phyloP scores from a whole-genome alignment of 1,139 yeast genomes.

The Schizosaccharomyces versatilis region DNA sequence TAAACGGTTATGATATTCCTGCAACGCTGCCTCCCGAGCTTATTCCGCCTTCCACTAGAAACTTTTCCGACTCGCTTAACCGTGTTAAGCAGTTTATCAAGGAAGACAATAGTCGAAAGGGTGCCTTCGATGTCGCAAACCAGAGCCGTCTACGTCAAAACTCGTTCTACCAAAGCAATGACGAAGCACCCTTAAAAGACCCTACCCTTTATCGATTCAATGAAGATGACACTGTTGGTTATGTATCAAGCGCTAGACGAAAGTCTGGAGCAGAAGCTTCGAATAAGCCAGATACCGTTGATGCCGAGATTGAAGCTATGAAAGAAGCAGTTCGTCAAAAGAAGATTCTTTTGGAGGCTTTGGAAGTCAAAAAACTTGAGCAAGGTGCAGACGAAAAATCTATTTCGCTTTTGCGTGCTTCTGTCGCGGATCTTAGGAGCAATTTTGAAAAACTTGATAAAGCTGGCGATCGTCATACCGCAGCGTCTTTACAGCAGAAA shows the following conservation, averaged over 20 bases:
- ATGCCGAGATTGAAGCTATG: conserved; percentile 24
- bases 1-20: conserved; percentile 62
- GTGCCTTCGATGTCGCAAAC: conserved; percentile 7
- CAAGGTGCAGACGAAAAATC: conserved; percentile 25
- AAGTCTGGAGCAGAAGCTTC: background rate
- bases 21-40: conserved; percentile 23
- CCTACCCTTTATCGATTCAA: conserved; percentile 42
- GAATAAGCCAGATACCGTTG: background rate
- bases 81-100: conserved; percentile 30
- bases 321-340: conserved; percentile 47
- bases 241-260: conserved; percentile 39
- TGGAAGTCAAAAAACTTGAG: conserved; percentile 49
- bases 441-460: no score
- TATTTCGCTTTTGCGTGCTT: no score
- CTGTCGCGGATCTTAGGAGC: no score
- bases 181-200: conserved; percentile 25
- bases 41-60: conserved; percentile 34
- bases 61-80: conserved; percentile 25
- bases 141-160: conserved; percentile 12
- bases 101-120: conserved; percentile 14
- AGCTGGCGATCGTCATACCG: no score
- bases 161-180: conserved; percentile 14
- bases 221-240: conserved; percentile 33
- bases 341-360: conserved; percentile 44
- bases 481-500: no score